Base-by-base conservation (phyloP, 371 early-diverging fungal genomes). In the Capniomyces stellatus region DNA sequence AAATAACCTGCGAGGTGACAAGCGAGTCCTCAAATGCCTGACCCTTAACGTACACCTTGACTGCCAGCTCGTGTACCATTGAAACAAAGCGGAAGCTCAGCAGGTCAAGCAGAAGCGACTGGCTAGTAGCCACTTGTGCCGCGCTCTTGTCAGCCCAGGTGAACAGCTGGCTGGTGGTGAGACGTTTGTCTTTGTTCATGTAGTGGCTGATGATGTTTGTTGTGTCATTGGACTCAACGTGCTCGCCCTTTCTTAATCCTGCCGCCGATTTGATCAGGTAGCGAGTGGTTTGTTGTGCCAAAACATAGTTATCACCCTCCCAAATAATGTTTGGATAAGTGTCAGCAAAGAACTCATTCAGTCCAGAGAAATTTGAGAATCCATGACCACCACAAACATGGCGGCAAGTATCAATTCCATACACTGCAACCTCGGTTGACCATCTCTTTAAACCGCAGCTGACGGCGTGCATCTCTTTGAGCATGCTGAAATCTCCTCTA, bases 361-460 rank as follows among this genome's bases (percentile, higher is more conserved):
- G 71, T 0, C 88, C 86, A 52, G 79, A 78, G 67, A 80, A 82
- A 63, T 72, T 59, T 54, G 79, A 75, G 64, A 76, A 90, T 3
- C 88, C 89, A 52, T 89, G 88, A 27, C 91, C 91, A 56, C 91
- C 91, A 64, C 84, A 62, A 59, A 79, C 71, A 54, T 82, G 69
- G 55, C 80, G 70, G 57, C 81, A 79, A 2, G 80, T 79, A 59
- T 91, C 91, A 55, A 91, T 77, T n/a, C 80, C 82, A n/a, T 78
- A 75, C 4, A 78, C 63, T n/a, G 76, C 79, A 58, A 81, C 69
- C 23, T 79, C 81, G 0, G 87, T 85, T 21, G 76, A 75, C 68
- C 83, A 75, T 29, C 78, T 74, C 72, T 92, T 92, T 51, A 92
- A 74, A 15, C 86, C 87, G 0, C 86, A 83, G 0, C 82, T 80